Evolutionary conservation across 345 rosid genomes (phyloP).

Genomic region (Combretum micranthum): DNA sequence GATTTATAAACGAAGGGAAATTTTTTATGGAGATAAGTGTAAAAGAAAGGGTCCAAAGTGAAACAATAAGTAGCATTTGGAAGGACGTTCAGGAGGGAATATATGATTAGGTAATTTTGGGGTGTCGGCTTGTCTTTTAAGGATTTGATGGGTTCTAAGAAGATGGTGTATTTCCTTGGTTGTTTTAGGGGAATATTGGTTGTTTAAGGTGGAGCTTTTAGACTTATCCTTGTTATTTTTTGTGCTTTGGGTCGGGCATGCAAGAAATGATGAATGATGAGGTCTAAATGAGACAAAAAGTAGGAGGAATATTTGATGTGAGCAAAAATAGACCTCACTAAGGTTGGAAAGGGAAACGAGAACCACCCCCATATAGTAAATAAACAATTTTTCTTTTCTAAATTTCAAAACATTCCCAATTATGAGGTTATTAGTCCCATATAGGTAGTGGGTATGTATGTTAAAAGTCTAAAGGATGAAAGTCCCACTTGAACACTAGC

Average conservation of each 20-base stretch:
- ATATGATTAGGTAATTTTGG: constrained; percentile 29
- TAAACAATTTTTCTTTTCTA: too few species aligned
- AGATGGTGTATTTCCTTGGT: constrained; percentile 19
- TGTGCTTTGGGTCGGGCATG: constrained; percentile 15
- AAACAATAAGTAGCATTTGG: constrained; percentile 41
- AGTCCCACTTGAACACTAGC: too few species aligned
- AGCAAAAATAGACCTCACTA: too few species aligned
- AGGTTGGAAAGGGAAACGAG: constrained; percentile 15
- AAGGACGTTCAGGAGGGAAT: constrained; percentile 28
- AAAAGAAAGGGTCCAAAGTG: constrained; percentile 25
- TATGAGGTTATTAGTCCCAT: too few species aligned
- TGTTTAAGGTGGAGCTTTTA: constrained; percentile 5
- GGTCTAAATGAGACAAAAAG: constrained; percentile 23
- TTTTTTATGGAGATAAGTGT: constrained; percentile 19
- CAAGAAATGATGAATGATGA: constrained; percentile 7
- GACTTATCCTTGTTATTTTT: constrained; percentile 15
- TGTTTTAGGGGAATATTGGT: constrained; percentile 10
- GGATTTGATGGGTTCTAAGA: constrained; percentile 17
- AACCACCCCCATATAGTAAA: constrained; percentile 10
- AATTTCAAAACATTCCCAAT: too few species aligned
- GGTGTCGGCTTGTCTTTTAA: constrained; percentile 19
- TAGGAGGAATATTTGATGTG: constrained; percentile 25
- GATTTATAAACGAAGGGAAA: constrained; percentile 34
- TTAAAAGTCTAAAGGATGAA: too few species aligned
- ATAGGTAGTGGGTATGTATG: too few species aligned